phyloP scores from a whole-genome alignment of 169 alveolate species.

The Miamiensis avidus region DNA sequence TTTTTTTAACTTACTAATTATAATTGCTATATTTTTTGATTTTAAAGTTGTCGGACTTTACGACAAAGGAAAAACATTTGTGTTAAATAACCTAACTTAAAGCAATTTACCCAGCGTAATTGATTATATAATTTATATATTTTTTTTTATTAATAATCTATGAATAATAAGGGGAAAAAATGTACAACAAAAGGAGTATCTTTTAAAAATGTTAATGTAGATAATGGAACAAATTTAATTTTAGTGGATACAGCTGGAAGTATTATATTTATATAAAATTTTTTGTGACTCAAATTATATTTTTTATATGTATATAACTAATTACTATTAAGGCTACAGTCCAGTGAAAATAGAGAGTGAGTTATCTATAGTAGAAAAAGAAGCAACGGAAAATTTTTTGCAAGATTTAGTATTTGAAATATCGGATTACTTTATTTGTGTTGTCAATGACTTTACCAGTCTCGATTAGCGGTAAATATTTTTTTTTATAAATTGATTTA shows the following conservation, averaged over 20 bases:
- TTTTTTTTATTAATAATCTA: too few species aligned
- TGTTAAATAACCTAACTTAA: conserved; percentile 39
- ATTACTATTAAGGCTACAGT: too few species aligned
- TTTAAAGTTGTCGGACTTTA: conserved; percentile 44
- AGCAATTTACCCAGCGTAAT: conserved; percentile 30
- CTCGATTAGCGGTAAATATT: conserved; percentile 29
- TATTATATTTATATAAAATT: too few species aligned
- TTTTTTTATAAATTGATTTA: too few species aligned
- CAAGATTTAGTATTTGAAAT: conserved; percentile 46
- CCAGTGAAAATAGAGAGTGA: conserved; percentile 48
- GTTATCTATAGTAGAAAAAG: conserved; percentile 47
- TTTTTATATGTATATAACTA: too few species aligned
- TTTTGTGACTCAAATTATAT: too few species aligned
- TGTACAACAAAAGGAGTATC: conserved; percentile 53
- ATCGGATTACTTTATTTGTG: conserved; percentile 53
- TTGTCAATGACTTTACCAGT: conserved; percentile 51
- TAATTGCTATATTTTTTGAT: too few species aligned
- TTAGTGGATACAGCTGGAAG: conserved; percentile 60
- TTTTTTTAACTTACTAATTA: not conserved
- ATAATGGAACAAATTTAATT: conserved; percentile 46
- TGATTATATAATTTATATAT: too few species aligned
- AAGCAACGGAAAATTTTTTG: conserved; percentile 47
- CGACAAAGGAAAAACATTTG: conserved; percentile 58
- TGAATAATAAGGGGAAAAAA: conserved; percentile 37
- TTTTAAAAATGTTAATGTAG: conserved; percentile 48